Evolutionary conservation across 441 rosid species (phyloP).

Genomic region (Flueggea neowawraea): DNA sequence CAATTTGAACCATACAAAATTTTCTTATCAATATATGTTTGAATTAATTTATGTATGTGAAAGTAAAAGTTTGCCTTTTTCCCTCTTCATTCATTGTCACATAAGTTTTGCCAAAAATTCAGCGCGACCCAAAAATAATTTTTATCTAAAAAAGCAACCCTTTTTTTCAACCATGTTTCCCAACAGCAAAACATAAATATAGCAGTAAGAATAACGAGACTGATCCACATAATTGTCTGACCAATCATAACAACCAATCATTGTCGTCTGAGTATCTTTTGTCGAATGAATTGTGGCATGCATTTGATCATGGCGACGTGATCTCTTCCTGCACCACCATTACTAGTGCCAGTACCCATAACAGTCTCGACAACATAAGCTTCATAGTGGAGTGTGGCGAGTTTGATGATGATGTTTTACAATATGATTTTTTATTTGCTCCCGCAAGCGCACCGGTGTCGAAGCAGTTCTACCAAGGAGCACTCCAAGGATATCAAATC

Average conservation of each 20-base stretch:
- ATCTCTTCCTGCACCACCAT: not conserved
- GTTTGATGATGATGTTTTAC: not conserved
- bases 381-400: not conserved
- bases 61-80: no score
- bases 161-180: not conserved
- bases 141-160: not conserved
- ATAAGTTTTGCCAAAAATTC: no score
- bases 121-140: no score
- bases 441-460: no score
- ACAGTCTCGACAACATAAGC: not conserved
- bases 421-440: no score
- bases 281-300: no score
- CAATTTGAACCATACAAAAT: no score
- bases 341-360: not conserved
- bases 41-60: no score
- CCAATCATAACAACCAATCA: not conserved
- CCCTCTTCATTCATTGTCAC: no score
- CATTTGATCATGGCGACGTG: not conserved
- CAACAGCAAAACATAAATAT: not conserved
- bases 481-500: no score
- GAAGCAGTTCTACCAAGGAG: no score
- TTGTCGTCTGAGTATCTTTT: not conserved
- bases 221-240: not conserved
- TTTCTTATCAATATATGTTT: no score
- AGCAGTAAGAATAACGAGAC: not conserved